A percentile compares a stretch with the other conserved stretches of the same genome.
Conservation (phyloP, 352 stramenopile species). For the Globisporangium nunn region DNA sequence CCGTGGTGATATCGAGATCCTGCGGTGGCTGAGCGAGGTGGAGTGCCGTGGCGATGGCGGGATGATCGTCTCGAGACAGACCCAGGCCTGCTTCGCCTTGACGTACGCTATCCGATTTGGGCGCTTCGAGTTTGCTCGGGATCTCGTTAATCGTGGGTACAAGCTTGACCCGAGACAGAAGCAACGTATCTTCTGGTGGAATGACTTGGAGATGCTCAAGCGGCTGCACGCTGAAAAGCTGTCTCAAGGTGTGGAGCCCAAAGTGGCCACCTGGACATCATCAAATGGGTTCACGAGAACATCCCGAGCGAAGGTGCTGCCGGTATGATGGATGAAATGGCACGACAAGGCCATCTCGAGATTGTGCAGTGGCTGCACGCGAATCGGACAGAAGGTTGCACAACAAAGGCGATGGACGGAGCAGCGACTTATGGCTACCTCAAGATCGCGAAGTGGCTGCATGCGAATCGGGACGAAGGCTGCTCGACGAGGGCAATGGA, state of each 20-base stretch:
- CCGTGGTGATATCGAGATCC: not conserved
- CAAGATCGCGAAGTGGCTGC: not conserved
- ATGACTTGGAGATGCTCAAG: no score
- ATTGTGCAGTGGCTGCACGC: slow-evolving; percentile 27
- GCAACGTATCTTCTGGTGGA: not conserved
- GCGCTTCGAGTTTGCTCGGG: not conserved
- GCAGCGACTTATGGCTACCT: not conserved
- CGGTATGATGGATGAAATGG: no score
- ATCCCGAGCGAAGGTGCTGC: not conserved
- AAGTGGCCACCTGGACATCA: not conserved
- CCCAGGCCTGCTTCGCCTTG: not conserved
- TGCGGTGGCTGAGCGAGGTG: not conserved
- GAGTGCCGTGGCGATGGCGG: not conserved
- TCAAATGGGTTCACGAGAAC: not conserved
- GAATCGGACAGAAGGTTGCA: slow-evolving; percentile 17
- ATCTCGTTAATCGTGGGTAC: not conserved
- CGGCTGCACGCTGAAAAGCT: no score
- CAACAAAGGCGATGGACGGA: not conserved
- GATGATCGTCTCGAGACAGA: not conserved
- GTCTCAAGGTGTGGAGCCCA: no score
- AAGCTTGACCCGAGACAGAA: not conserved
- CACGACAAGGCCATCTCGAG: slow-evolving; percentile 10
- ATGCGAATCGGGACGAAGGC: not conserved
- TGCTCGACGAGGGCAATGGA: not conserved
- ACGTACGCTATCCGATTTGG: not conserved